Conservation (phyloP, 1,139 yeast genomes). For the Arxiozyma bovina region DNA sequence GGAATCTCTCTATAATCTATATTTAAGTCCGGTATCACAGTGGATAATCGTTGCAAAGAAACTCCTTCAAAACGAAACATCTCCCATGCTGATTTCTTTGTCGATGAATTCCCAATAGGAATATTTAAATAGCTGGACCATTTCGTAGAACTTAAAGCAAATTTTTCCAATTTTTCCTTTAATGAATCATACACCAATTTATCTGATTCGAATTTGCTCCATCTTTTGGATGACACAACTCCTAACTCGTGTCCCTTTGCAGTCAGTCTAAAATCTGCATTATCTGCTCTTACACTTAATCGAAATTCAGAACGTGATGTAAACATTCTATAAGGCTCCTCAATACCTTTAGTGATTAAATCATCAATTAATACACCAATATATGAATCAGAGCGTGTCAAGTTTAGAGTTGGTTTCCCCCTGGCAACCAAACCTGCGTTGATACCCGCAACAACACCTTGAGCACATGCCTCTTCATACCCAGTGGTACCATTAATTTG, state of each 20-base stretch:
- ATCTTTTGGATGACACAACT: slow-evolving; percentile 55
- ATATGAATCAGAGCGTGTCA: slow-evolving; percentile 77
- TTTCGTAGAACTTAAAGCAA: slow-evolving; percentile 44
- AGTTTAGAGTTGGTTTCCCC: slow-evolving; percentile 39
- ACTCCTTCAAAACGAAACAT: slow-evolving; percentile 42
- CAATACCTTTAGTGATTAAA: slow-evolving; percentile 88
- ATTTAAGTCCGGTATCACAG: slow-evolving; percentile 31
- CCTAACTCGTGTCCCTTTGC: slow-evolving; percentile 59
- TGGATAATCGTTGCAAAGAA: slow-evolving; percentile 29
- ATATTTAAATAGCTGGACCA: slow-evolving; percentile 46
- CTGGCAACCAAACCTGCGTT: slow-evolving; percentile 52
- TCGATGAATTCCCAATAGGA: slow-evolving; percentile 37
- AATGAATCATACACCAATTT: slow-evolving; percentile 39
- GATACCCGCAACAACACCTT: slow-evolving; percentile 91
- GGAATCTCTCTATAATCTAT: slow-evolving; percentile 33
- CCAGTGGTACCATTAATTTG: slow-evolving; percentile 99
- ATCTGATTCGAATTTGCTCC: slow-evolving; percentile 42
- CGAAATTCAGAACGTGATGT: slow-evolving; percentile 93
- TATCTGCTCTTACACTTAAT: slow-evolving; percentile 81
- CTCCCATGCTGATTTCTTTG: slow-evolving; percentile 47
- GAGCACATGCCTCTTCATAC: slow-evolving; percentile 97
- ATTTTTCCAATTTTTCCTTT: slow-evolving; percentile 38
- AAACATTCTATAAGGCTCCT: slow-evolving; percentile 97
- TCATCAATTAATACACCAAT: slow-evolving; percentile 92
- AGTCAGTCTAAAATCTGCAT: slow-evolving; percentile 82